Base-by-base conservation (phyloP, 768 basidiomycete species). In the Termitomyces eurrhizus region DNA sequence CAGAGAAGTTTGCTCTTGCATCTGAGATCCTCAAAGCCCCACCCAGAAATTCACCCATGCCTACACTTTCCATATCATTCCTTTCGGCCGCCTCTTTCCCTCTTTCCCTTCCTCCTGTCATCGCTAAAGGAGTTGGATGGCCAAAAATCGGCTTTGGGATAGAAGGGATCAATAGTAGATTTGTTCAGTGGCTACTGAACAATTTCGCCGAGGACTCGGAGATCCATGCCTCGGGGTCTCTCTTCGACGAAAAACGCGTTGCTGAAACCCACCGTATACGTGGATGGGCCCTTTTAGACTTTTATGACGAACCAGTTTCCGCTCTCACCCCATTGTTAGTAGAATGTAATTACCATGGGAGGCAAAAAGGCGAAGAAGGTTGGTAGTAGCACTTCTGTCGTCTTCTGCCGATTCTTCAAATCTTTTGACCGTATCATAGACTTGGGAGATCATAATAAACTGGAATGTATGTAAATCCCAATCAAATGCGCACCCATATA, bases 51-150 rank as follows among this genome's bases (percentile, higher is more conserved):
- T 60, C 71, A 39, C 61, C 69, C 11, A 69, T 66, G 41, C 82
- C 81, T 8, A 78, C 78, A 3, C 80, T 95, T 18, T 82, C 86
- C 21, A 88, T 98, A 48, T 82, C 91, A 1, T 97, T 84, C 74
- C 80, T 90, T 67, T 94, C 93, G 32, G 95, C 92, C 0, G 77
- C 90, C 0, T 86, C 86, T 8, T 81, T 95, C 70, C 94, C 94
- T 1, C 76, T 95, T 14, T 90, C 93, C 0, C 74, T 89, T 24
- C 95, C 95, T 7, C 80, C 88, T 5, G 74, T 80, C 11, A 78
- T 96, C 26, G 92, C 95, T 5, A 83, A 82, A 64, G 95, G 95
- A 0, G 85, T 93, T 67, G 93, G 93, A 14, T 93, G 87, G 87
- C 92, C 92, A 0, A 75, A 78, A 41, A 77, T 81, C 73, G 87